Conservation (phyloP, 148 eudicot genomes). For the Cornus suecica region DNA sequence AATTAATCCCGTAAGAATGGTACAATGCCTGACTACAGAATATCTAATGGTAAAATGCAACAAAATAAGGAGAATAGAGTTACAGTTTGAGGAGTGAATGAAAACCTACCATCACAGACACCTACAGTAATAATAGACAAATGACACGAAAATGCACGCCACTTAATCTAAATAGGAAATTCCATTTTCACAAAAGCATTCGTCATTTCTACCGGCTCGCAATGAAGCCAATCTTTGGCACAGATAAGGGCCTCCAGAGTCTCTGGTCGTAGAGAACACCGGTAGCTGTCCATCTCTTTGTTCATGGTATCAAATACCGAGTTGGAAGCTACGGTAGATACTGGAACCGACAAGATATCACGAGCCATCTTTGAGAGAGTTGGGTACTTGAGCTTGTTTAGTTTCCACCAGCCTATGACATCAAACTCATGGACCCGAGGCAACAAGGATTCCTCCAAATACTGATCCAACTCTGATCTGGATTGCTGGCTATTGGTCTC, state of each 20-base stretch:
- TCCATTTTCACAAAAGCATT: slow-evolving; percentile 58
- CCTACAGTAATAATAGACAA: slow-evolving; percentile 5
- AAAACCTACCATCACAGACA: not conserved
- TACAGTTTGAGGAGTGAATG: too few species aligned
- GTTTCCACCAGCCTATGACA: slow-evolving; percentile 94
- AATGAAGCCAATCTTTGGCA: slow-evolving; percentile 86
- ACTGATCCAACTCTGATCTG: slow-evolving; percentile 83
- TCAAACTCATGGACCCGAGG: slow-evolving; percentile 87
- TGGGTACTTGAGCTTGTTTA: slow-evolving; percentile 82
- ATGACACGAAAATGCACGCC: not conserved
- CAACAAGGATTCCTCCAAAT: slow-evolving; percentile 86
- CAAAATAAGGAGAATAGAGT: not conserved
- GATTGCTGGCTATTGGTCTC: slow-evolving; percentile 76
- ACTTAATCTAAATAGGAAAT: slow-evolving; percentile 38
- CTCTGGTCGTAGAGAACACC: slow-evolving; percentile 78
- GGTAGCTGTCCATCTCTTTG: slow-evolving; percentile 70
- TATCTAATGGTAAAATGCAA: slow-evolving; percentile 10
- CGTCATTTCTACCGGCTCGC: slow-evolving; percentile 26
- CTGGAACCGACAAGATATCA: slow-evolving; percentile 64
- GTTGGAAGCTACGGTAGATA: slow-evolving; percentile 53
- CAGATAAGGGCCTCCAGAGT: slow-evolving; percentile 88
- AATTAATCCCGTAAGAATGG: not conserved
- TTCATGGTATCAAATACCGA: slow-evolving; percentile 52
- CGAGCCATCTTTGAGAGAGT: slow-evolving; percentile 95
- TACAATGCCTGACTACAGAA: not conserved